phyloP scores from a whole-genome alignment of 1,139 yeast genomes.

The Kodamaea arcana region DNA sequence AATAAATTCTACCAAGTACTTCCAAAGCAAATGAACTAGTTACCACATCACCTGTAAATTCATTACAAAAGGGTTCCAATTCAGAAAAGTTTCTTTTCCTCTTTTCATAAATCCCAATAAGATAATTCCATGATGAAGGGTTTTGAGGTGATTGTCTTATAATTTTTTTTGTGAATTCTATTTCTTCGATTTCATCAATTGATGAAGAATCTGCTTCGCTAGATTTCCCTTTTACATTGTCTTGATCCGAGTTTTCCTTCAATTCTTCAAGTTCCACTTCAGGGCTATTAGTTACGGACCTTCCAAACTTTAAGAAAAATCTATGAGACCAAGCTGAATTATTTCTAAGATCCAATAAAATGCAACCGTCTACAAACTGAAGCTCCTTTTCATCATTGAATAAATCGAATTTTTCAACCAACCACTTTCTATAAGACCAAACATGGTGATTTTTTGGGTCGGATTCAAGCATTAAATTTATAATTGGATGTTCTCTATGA shows the following conservation, averaged over 20 bases:
- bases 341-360: slow-evolving; percentile 69
- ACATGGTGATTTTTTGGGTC: slow-evolving; percentile 94
- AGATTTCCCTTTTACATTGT: background rate
- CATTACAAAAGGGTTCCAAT: slow-evolving; percentile 42
- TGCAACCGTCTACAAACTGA: slow-evolving; percentile 44
- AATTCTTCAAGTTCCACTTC: slow-evolving; percentile 8
- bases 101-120: slow-evolving; percentile 54
- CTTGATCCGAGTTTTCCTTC: no score
- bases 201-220: no score
- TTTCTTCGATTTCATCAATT: slow-evolving; percentile 33
- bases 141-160: slow-evolving; percentile 72
- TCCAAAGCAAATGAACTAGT: slow-evolving; percentile 68
- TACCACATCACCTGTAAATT: slow-evolving; percentile 34
- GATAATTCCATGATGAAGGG: slow-evolving; percentile 84
- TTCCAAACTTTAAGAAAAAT: slow-evolving; percentile 49
- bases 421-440: slow-evolving; percentile 90
- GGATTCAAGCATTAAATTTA: slow-evolving; percentile 62
- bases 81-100: slow-evolving; percentile 25
- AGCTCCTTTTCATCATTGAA: slow-evolving; percentile 47
- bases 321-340: slow-evolving; percentile 95
- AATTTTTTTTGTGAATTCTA: slow-evolving; percentile 40
- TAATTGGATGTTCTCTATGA: slow-evolving; percentile 57
- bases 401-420: slow-evolving; percentile 51
- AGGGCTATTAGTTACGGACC: slow-evolving; percentile 6
- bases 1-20: slow-evolving; percentile 50